Evolutionary conservation across 2,329 filamentous ascomycete genomes (phyloP).

Genomic region (Botryotinia narcissicola): DNA sequence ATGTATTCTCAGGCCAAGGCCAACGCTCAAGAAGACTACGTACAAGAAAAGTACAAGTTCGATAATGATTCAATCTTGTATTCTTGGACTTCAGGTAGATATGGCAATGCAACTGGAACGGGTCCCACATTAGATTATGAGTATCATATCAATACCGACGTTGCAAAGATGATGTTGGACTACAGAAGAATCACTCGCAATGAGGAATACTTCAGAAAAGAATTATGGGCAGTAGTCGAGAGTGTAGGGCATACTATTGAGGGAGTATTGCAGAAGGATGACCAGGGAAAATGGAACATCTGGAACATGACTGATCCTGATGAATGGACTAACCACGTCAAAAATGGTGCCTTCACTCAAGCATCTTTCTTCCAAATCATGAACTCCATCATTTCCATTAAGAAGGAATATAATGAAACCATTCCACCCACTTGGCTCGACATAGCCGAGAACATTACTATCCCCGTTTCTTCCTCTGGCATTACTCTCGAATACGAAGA

Average conservation of each 20-base stretch:
- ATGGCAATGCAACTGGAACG: conserved; percentile 28
- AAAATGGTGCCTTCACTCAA: conserved; percentile 65
- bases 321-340: conserved; percentile 26
- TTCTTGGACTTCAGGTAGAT: conserved; percentile 28
- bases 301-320: conserved; percentile 66
- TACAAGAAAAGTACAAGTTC: conserved; percentile 24
- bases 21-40: conserved; percentile 26
- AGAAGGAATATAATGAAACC: conserved; percentile 20
- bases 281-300: conserved; percentile 39
- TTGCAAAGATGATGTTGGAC: conserved; percentile 19
- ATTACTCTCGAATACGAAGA: conserved; percentile 45
- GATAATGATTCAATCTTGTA: conserved; percentile 22
- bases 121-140: conserved; percentile 27
- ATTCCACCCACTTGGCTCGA: conserved; percentile 56
- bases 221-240: conserved; percentile 24
- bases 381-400: conserved; percentile 42
- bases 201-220: conserved; percentile 20
- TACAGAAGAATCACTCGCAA: conserved; percentile 21
- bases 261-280: conserved; percentile 18
- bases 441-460: conserved; percentile 54
- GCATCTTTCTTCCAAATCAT: conserved; percentile 41
- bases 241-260: conserved; percentile 22
- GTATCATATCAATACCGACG: conserved; percentile 29
- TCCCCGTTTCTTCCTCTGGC: conserved; percentile 51
- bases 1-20: conserved; percentile 42